Evolutionary conservation across 73 alveolate species (phyloP).

Genomic region (Chromera velia): DNA sequence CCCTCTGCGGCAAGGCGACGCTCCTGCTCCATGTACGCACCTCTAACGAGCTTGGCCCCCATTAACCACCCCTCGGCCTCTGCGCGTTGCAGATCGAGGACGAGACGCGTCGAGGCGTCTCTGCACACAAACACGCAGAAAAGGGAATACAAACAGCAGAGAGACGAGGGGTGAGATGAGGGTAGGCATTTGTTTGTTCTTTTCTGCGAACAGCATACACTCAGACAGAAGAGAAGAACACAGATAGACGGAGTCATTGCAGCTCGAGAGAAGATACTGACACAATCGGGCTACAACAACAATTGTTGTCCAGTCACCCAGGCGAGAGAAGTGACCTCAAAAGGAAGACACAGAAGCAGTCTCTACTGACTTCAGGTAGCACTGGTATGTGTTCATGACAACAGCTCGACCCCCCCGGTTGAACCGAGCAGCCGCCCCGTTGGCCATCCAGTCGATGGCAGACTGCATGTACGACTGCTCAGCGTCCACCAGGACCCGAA

Average conservation of each 20-base stretch:
- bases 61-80: constrained; percentile 21
- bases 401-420: constrained; percentile 49
- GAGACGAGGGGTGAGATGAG: too few relatives aligned
- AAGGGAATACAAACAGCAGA: too few relatives aligned
- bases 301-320: too few relatives aligned
- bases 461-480: constrained; percentile 61
- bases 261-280: too few relatives aligned
- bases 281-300: too few relatives aligned
- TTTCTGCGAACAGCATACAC: too few relatives aligned
- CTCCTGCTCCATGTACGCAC: constrained; percentile 76
- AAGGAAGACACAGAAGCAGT: background rate
- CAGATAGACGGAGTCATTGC: too few relatives aligned
- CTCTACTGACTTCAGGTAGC: constrained; percentile 45
- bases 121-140: too few relatives aligned
- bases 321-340: too few relatives aligned
- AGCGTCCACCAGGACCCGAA: constrained; percentile 58
- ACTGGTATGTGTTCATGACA: constrained; percentile 56
- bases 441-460: constrained; percentile 51
- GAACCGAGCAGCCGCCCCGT: constrained; percentile 21
- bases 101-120: constrained; percentile 15
- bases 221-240: too few relatives aligned
- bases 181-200: too few relatives aligned
- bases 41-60: constrained; percentile 66
- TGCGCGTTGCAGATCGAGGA: constrained; percentile 39
- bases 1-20: constrained; percentile 52